These are phyloP conservation scores for Hymenoscyphus scutula DNA, from an alignment of 2,329 filamentous ascomycete species.

Conservation along the genomic window DNA sequence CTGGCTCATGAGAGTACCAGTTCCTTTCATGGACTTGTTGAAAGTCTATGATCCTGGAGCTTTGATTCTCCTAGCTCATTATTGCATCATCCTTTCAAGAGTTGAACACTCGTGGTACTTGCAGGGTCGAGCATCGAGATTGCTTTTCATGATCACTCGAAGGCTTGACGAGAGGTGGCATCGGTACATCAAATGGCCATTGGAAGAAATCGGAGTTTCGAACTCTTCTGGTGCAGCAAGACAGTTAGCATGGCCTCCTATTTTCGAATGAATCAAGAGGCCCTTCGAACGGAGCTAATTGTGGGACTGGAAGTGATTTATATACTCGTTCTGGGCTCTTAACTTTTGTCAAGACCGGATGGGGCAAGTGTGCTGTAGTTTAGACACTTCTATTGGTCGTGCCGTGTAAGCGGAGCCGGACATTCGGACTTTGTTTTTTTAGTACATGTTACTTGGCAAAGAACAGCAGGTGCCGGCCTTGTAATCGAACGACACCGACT, in stretches of 20 bases:
- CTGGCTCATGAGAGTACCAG: slow-evolving; percentile 22
- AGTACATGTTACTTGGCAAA: too few species aligned
- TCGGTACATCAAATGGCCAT: slow-evolving; percentile 16
- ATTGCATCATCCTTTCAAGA: slow-evolving; percentile 24
- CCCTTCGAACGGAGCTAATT: neutral
- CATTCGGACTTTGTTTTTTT: too few species aligned
- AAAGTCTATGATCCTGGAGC: slow-evolving; percentile 18
- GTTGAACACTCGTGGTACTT: slow-evolving; percentile 25
- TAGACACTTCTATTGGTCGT: too few species aligned
- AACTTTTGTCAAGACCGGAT: too few species aligned
- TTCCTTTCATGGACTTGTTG: slow-evolving; percentile 19
- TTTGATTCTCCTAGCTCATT: slow-evolving; percentile 26
- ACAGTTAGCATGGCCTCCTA: neutral
- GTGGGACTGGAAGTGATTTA: neutral
- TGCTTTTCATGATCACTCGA: slow-evolving; percentile 8
- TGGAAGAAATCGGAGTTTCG: slow-evolving; percentile 4
- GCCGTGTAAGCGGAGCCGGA: too few species aligned
- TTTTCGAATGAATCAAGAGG: neutral
- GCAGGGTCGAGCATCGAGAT: slow-evolving; percentile 15
- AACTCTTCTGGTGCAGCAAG: neutral
- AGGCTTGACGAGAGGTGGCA: slow-evolving; percentile 16
- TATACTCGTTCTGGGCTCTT: neutral
- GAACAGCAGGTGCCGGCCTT: too few species aligned
- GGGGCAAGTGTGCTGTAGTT: too few species aligned
- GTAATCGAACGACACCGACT: too few species aligned